A percentile compares a stretch with the other conserved stretches of the same genome.
Conservation (phyloP, 2,329 filamentous ascomycete genomes). For the Exophiala alcalophila region DNA sequence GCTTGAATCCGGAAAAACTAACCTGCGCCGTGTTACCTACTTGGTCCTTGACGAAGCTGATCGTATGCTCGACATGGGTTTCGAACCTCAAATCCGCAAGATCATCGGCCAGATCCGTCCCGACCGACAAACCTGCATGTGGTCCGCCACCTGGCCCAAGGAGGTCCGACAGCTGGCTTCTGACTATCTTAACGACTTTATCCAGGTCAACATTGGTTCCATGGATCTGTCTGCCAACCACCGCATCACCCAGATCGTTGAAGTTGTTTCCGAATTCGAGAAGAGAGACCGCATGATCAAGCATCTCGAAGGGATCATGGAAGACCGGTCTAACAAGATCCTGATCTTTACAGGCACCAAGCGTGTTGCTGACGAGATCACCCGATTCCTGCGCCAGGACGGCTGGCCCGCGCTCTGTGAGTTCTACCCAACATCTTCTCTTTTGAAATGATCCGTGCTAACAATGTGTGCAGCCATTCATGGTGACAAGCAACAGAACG, state of each 20-base stretch:
- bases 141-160: constrained; percentile 99
- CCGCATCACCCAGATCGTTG: constrained; percentile 95
- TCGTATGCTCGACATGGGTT: constrained; percentile 99
- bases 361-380: constrained; percentile 97
- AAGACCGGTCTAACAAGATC: constrained; percentile 90
- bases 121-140: constrained; percentile 99
- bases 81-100: constrained; percentile 98
- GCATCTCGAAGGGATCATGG: constrained; percentile 97
- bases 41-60: constrained; percentile 98
- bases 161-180: constrained; percentile 88
- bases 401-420: constrained; percentile 95
- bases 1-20: constrained; percentile 96
- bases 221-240: constrained; percentile 96
- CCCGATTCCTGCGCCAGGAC: constrained; percentile 92
- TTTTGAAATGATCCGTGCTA: constrained; percentile 34
- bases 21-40: constrained; percentile 96
- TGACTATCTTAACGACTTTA: constrained; percentile 92
- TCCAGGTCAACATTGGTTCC: constrained; percentile 98
- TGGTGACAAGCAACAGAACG: constrained; percentile 98
- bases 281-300: constrained; percentile 98
- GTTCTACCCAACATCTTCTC: constrained; percentile 39
- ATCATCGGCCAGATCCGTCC: constrained; percentile 97
- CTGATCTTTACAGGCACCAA: constrained; percentile 83
- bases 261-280: constrained; percentile 93
- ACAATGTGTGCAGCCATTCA: constrained; percentile 70